Evolutionary conservation across 257 asterid genomes (phyloP), one percentile per base, ranked within the genome.

Genomic region (Penstemon eatonii): DNA sequence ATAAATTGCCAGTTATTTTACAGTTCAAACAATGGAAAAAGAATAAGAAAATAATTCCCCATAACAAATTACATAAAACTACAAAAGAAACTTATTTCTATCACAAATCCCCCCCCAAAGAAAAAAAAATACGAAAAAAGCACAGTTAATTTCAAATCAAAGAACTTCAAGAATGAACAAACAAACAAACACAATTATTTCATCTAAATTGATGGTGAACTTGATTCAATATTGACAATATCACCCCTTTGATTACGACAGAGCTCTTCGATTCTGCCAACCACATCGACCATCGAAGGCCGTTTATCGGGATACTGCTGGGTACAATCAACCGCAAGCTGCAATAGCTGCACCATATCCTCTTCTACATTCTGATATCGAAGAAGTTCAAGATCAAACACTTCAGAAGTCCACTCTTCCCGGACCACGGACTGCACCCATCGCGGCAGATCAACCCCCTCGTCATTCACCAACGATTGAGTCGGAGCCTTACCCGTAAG

Each of bases 351-450:
- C 49, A 86, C 89, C 89, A 86, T 86, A 39, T 86, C 87, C 78
- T 86, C 91, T 74, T 86, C 91, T 0, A 83, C 85, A 6, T 75
- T 86, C 55, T 83, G 87, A 13, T 86, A 86, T 10, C 91, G 75
- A 10, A 86, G 87, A 19, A 86, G 91, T 56, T 86, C 91, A 0
- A 79, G 71, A 6, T 85, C 91, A 7, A 86, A 86, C 8, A 83
- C 91, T 69, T 86, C 89, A 0, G 87, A 80, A 0, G 89, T 79
- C 91, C 91, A 85, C 77, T 85, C 88, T 53, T 85, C 91, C 3
- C 78, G 83, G 38, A 80, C 88, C 60, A 85, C 88, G 0, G 89
- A 83, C 73, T 85, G 91, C 38, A 85, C 91, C 91, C 91, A 86
- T 37, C 89, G 63, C 5, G 89, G 89, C 47, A 86, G 89, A 67